Base-by-base conservation (phyloP, 805 yeast genomes). In the Candida corydali region DNA sequence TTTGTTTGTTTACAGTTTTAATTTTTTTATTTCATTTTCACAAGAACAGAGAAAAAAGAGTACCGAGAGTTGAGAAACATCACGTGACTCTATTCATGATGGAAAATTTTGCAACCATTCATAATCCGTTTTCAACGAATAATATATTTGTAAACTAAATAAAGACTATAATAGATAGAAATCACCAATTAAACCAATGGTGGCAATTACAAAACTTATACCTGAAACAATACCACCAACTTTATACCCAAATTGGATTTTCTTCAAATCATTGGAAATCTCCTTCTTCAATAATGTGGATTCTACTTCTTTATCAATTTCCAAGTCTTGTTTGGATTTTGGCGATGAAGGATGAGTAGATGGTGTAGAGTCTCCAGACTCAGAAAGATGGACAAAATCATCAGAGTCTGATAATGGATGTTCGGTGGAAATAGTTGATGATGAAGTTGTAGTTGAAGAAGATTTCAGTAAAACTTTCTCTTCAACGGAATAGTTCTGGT, bases 161-260 rank as follows among this genome's bases (percentile, higher is more conserved):
- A 4, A 20, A 7, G n/a, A 36, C 44, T 39, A 47, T 33, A 46
- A 42, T 32, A 50, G 37, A 35, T 42, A 49, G 29, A 38, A 49
- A 50, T 80, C 86, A 9, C 86, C 86, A 38, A 74, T 50, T 37
- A 76, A 65, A 10, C 86, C 86, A 43, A 80, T 52, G 8, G 68
- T 49, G 16, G 80, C 68, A 35, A 80, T 54, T 4, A 69, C 51
- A 36, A 77, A 71, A 0, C 78, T 72, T 9, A 60, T 42, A 7
- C 72, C 71, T 12, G 74, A 52, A 23, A 78, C 47, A 11, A 55
- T 57, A 7, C 71, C 58, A 3, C 75, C 71, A 17, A 63, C 46
- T 19, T 54, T 38, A 51, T 73, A 73, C 8, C 67, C 65, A 1
- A 53, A 36, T 36, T 57, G 54, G 18, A 76, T 41, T 4, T 43